phyloP scores from a whole-genome alignment of 2,329 filamentous ascomycete genomes.

The Rosellinia necatrix region DNA sequence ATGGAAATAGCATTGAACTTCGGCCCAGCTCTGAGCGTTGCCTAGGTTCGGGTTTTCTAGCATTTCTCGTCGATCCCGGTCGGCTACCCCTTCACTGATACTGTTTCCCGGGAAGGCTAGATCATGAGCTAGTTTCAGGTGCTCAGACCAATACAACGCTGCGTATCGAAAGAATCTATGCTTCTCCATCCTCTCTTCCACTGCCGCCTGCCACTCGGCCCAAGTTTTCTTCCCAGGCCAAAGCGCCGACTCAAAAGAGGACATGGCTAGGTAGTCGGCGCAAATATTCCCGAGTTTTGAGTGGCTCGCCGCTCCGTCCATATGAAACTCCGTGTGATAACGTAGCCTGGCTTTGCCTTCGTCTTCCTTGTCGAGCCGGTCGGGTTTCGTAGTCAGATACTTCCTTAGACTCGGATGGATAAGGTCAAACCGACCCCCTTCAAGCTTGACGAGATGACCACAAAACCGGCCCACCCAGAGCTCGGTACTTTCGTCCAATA shows the following conservation, averaged over 20 bases:
- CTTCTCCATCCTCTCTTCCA: conserved; percentile 2
- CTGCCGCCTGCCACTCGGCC: not conserved
- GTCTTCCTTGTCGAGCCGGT: conserved; percentile 1
- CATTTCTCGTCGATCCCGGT: not conserved
- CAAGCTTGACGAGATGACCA: conserved; percentile 4
- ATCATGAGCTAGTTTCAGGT: conserved; percentile 5
- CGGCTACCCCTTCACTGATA: not conserved
- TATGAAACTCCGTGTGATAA: not conserved
- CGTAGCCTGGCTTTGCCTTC: not conserved
- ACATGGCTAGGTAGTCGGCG: not conserved
- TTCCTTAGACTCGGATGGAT: conserved; percentile 5
- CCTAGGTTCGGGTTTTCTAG: too few species aligned
- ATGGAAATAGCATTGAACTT: conserved; percentile 4
- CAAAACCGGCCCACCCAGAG: conserved; percentile 10
- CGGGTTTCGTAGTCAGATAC: not conserved
- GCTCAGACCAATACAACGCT: conserved; percentile 12
- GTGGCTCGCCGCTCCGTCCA: not conserved
- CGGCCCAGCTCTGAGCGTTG: not conserved
- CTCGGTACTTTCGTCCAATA: not conserved
- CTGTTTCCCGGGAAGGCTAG: not conserved
- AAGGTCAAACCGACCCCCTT: not conserved
- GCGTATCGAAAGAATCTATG: conserved; percentile 7
- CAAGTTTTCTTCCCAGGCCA: not conserved
- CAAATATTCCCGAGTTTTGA: not conserved
- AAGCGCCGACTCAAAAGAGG: not conserved